These are phyloP conservation scores for Cutaneotrichosporon cavernicola DNA, from an alignment of 1,284 basidiomycete species.

Conservation along the genomic window DNA sequence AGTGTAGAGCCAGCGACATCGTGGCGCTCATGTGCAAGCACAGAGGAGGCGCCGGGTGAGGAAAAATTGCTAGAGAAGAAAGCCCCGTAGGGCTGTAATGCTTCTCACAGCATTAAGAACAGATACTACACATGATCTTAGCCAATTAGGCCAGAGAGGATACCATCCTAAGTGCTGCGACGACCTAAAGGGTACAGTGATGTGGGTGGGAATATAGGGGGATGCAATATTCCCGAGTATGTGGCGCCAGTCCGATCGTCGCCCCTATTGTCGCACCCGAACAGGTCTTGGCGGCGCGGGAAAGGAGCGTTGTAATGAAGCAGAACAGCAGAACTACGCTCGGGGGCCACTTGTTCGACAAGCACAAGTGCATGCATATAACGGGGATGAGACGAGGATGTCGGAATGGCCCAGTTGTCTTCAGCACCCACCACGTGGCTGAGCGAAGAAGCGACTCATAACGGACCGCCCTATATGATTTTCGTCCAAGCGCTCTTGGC, in stretches of 20 bases:
- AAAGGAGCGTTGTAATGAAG: no score
- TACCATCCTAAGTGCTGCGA: constrained; percentile 14
- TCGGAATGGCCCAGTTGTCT: no score
- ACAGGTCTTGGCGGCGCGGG: no score
- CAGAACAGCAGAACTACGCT: no score
- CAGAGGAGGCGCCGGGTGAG: constrained; percentile 30
- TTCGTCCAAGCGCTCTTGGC: background rate
- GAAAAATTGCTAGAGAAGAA: constrained; percentile 45
- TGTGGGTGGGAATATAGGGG: background rate
- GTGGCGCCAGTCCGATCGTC: background rate
- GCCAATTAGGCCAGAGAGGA: constrained; percentile 55
- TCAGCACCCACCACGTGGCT: no score
- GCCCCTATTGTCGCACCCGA: no score
- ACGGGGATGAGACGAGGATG: no score
- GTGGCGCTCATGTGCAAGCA: constrained; percentile 26
- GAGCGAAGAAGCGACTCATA: no score
- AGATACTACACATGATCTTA: constrained; percentile 55
- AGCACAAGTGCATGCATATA: no score
- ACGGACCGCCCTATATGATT: no score
- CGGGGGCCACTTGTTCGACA: no score
- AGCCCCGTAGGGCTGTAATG: constrained; percentile 40
- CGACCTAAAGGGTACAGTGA: background rate
- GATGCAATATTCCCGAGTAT: background rate
- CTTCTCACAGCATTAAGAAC: constrained; percentile 52
- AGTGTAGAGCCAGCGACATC: constrained; percentile 33